Evolutionary conservation across 2,329 filamentous ascomycete species (phyloP), one percentile per base, ranked within the genome.

Genomic region (Blastomyces parvus): DNA sequence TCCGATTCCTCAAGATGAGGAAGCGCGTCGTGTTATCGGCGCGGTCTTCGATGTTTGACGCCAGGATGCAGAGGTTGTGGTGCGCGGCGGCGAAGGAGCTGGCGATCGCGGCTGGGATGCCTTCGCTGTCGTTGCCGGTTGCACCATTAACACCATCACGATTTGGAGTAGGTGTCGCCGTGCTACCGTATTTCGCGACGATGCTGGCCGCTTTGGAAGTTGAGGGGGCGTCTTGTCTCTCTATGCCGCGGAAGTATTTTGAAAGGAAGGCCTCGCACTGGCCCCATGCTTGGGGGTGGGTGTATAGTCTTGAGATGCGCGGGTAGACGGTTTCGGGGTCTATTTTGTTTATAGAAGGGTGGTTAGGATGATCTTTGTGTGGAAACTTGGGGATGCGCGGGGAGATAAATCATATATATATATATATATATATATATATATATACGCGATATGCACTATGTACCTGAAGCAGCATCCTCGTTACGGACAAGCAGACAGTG

Each of bases 211-310:
- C 94, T 67, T 86, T 87, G 69, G 88, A 92, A 6, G 94, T 99
- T 36, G 89, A 94, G 65, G 86, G 88, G 53, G 90, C 88, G 72
- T 97, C 92, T 64, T 93, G 84, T 61, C 87, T 83, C 77, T 96
- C 90, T n/a, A 88, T 81, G 55, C 84, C 84, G 68, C 86, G 86
- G 66, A 96, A 83, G 69, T 89, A 80, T 36, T 81, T 79, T 9
- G 82, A 80, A 33, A 97, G 83, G 76, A 96, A 96, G 9, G 73
- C 76, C 55, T 86, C 86, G 76, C 92, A 97, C 78, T 99, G 94
- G 33, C 91, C 91, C 81, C 94, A 96, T 36, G 91, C 94, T 77
- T 99, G 94, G 11, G 93, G 92, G 76, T 99, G 94, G 30, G 90
- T 94, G 79, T 96, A 96, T 50, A 99, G 77, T 70, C 88, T 87